Conservation (phyloP, 345 rosid genomes). For the Hypericum perforatum region DNA sequence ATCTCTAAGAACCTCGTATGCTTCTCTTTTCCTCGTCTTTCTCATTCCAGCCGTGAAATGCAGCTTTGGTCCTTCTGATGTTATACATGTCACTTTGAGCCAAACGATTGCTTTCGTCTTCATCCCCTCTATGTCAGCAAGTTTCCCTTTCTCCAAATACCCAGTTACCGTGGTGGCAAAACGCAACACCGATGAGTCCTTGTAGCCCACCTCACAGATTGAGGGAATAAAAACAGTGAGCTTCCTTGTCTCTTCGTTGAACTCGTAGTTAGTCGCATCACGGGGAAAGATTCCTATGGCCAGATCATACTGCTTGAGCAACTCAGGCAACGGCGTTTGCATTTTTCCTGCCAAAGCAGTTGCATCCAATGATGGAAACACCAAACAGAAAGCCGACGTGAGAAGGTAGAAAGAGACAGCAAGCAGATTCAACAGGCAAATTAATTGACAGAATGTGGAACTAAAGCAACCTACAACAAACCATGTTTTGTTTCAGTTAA, state of each 20-base stretch:
- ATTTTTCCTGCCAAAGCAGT: slow-evolving; percentile 55
- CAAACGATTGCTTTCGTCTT: slow-evolving; percentile 84
- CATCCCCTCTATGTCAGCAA: slow-evolving; percentile 75
- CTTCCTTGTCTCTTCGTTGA: slow-evolving; percentile 69
- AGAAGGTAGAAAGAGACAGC: too few relatives aligned
- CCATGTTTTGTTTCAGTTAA: too few relatives aligned
- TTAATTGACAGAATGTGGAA: too few relatives aligned
- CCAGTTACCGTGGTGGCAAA: slow-evolving; percentile 59
- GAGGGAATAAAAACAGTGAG: slow-evolving; percentile 67
- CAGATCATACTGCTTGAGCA: slow-evolving; percentile 70
- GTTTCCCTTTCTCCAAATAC: slow-evolving; percentile 73
- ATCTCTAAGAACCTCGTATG: slow-evolving; percentile 70
- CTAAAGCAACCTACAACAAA: too few relatives aligned
- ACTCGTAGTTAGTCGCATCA: slow-evolving; percentile 92
- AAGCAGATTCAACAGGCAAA: too few relatives aligned
- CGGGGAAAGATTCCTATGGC: slow-evolving; percentile 87
- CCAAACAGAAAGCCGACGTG: background rate
- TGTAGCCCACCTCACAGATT: slow-evolving; percentile 82
- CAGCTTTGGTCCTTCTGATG: slow-evolving; percentile 65
- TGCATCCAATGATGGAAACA: background rate
- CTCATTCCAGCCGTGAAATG: slow-evolving; percentile 72
- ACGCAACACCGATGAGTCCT: slow-evolving; percentile 71
- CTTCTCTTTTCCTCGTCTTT: slow-evolving; percentile 62
- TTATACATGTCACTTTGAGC: slow-evolving; percentile 68
- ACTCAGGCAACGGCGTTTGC: slow-evolving; percentile 85